A percentile compares a stretch with the other conserved stretches of the same genome.
Evolutionary conservation across 1,284 basidiomycete genomes (phyloP).

Genomic region (Apiotrichum domesticum): DNA sequence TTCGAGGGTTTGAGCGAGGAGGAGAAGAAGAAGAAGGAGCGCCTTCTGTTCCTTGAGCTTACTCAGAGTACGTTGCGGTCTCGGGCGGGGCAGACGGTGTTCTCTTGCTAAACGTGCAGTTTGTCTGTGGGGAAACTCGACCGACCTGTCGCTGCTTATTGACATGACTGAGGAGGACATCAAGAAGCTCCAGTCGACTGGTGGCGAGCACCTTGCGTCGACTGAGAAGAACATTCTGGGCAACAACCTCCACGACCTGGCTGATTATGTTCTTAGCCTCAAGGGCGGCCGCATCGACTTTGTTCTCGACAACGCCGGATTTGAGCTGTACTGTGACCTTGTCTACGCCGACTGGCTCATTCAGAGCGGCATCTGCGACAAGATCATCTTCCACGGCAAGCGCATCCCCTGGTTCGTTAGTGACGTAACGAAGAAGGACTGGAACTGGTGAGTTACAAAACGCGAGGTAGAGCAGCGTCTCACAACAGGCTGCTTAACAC

Average conservation of each 20-base stretch:
- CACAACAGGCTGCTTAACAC: slow-evolving; percentile 60
- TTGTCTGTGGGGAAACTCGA: slow-evolving; percentile 94
- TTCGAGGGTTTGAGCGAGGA: slow-evolving; percentile 39
- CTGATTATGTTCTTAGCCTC: slow-evolving; percentile 71
- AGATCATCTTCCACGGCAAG: slow-evolving; percentile 70
- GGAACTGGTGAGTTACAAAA: slow-evolving; percentile 63
- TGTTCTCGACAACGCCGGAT: slow-evolving; percentile 58
- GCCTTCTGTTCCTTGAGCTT: slow-evolving; percentile 86
- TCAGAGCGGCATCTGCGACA: slow-evolving; percentile 77
- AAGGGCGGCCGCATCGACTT: slow-evolving; percentile 83
- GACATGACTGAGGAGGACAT: slow-evolving; percentile 99
- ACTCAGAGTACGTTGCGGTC: slow-evolving; percentile 62
- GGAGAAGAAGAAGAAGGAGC: slow-evolving; percentile 65
- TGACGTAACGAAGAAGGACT: slow-evolving; percentile 95
- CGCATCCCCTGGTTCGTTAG: slow-evolving; percentile 73
- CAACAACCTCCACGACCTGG: slow-evolving; percentile 60
- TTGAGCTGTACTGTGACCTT: slow-evolving; percentile 93
- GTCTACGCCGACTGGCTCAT: slow-evolving; percentile 83
- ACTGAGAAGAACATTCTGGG: slow-evolving; percentile 78
- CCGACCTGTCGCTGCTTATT: slow-evolving; percentile 89
- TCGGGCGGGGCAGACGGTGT: slow-evolving; percentile 2
- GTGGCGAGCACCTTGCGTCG: slow-evolving; percentile 87
- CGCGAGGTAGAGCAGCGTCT: not conserved
- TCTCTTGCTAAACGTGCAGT: slow-evolving; percentile 50
- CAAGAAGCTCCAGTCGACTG: slow-evolving; percentile 93